These are phyloP conservation scores for Thermothielavioides terrestris DNA, from an alignment of 495 filamentous ascomycete species.

Conservation along the genomic window DNA sequence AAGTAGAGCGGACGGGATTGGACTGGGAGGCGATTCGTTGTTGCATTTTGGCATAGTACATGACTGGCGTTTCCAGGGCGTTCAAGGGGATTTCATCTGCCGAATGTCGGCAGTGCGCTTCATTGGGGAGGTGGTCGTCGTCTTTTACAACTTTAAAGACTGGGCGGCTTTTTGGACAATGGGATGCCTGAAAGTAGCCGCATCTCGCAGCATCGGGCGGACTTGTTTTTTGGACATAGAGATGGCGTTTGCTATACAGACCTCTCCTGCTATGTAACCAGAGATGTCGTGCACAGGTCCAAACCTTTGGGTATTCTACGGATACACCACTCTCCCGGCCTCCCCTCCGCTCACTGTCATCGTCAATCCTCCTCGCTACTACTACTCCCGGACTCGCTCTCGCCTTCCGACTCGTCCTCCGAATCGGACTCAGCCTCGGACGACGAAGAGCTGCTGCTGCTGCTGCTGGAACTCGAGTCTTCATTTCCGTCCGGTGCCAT, in stretches of 20 bases:
- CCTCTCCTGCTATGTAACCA: not conserved
- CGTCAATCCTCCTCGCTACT: constrained; percentile 11
- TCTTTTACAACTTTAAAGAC: not conserved
- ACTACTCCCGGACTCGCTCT: constrained; percentile 8
- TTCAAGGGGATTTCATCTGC: too few species aligned
- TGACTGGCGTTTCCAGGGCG: constrained; percentile 1
- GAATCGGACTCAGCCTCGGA: constrained; percentile 11
- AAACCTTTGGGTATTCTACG: not conserved
- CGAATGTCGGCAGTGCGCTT: too few species aligned
- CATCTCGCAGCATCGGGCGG: not conserved
- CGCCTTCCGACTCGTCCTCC: constrained; percentile 9
- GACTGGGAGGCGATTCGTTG: not conserved
- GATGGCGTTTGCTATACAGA: not conserved
- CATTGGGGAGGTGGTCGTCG: not conserved
- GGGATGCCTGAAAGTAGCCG: not conserved
- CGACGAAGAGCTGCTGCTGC: constrained; percentile 15
- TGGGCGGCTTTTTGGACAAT: not conserved
- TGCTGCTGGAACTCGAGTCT: constrained; percentile 18
- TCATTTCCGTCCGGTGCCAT: constrained; percentile 1
- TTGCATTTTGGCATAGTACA: not conserved
- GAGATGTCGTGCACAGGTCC: not conserved
- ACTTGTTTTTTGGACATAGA: not conserved
- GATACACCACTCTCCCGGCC: not conserved
- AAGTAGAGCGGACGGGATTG: not conserved
- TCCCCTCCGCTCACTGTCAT: too few species aligned